phyloP scores from a whole-genome alignment of 2,329 filamentous ascomycete species.

The Colletotrichum sp. region DNA sequence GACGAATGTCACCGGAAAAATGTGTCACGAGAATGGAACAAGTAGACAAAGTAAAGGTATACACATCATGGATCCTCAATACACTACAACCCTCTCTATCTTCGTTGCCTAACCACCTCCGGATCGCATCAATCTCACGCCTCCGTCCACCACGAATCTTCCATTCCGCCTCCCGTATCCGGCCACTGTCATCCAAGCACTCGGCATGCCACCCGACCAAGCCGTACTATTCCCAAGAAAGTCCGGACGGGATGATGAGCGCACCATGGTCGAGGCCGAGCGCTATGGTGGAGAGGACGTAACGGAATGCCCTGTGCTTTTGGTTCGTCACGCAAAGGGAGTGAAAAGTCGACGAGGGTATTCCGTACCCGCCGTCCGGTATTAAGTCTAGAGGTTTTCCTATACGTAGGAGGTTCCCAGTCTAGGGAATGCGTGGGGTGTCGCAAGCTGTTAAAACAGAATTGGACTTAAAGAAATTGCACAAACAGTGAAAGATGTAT shows the following conservation, averaged over 20 bases:
- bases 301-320: constrained; percentile 6
- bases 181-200: constrained; percentile 6
- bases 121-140: neutral
- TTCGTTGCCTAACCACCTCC: constrained; percentile 12
- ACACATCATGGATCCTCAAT: constrained; percentile 19
- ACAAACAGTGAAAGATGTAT: constrained; percentile 22
- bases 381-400: constrained; percentile 50
- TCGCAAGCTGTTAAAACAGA: constrained; percentile 16
- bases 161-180: neutral
- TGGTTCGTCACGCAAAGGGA: constrained; percentile 23
- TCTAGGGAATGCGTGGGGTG: constrained; percentile 15
- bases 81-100: constrained; percentile 15
- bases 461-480: constrained; percentile 18
- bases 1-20: neutral
- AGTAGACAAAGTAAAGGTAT: neutral
- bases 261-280: neutral
- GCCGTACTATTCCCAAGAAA: neutral
- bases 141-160: neutral
- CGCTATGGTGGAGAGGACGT: neutral
- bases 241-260: neutral
- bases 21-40: neutral
- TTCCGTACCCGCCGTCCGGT: constrained; percentile 28
- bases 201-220: neutral
- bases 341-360: constrained; percentile 29
- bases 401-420: constrained; percentile 37